A percentile compares a stretch with the other conserved stretches of the same genome.
Evolutionary conservation across 768 basidiomycete genomes (phyloP).

Genomic region (Mycena alexandri): DNA sequence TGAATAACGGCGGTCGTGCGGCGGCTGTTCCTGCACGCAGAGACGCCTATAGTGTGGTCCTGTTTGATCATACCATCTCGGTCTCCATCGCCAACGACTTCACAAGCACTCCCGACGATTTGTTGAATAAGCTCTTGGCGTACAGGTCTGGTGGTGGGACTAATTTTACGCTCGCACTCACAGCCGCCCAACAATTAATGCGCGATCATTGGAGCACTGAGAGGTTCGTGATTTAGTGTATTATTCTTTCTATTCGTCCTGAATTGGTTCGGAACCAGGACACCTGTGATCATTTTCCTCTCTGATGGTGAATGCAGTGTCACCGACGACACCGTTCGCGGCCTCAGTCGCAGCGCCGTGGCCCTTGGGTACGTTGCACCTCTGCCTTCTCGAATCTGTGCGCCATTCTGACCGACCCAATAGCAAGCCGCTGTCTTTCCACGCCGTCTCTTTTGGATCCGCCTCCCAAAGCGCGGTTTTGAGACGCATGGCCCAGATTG

Average conservation of each 20-base stretch:
- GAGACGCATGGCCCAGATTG: slow-evolving; percentile 61
- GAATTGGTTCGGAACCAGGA: slow-evolving; percentile 40
- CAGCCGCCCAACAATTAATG: slow-evolving; percentile 51
- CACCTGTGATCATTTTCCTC: slow-evolving; percentile 65
- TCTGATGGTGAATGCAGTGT: slow-evolving; percentile 67
- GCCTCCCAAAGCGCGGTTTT: slow-evolving; percentile 43
- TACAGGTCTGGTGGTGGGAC: slow-evolving; percentile 52
- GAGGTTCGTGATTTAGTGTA: slow-evolving; percentile 47
- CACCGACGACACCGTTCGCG: slow-evolving; percentile 53
- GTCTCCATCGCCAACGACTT: slow-evolving; percentile 59
- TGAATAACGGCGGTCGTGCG: slow-evolving; percentile 13
- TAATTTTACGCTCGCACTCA: slow-evolving; percentile 56
- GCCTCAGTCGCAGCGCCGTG: slow-evolving; percentile 56
- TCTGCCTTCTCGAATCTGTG: neutral
- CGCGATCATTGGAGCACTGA: slow-evolving; percentile 63
- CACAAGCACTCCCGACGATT: slow-evolving; percentile 54
- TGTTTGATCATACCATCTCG: slow-evolving; percentile 51
- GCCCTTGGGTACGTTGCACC: slow-evolving; percentile 56
- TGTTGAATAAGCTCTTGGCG: slow-evolving; percentile 53
- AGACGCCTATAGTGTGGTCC: slow-evolving; percentile 52
- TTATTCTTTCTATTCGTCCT: neutral
- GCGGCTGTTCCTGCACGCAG: slow-evolving; percentile 25
- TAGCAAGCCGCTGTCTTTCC: slow-evolving; percentile 66
- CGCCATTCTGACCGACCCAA: neutral
- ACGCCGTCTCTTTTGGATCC: slow-evolving; percentile 63